Base-by-base conservation (phyloP, 257 asterid species). In the Nicotiana obtusifolia region DNA sequence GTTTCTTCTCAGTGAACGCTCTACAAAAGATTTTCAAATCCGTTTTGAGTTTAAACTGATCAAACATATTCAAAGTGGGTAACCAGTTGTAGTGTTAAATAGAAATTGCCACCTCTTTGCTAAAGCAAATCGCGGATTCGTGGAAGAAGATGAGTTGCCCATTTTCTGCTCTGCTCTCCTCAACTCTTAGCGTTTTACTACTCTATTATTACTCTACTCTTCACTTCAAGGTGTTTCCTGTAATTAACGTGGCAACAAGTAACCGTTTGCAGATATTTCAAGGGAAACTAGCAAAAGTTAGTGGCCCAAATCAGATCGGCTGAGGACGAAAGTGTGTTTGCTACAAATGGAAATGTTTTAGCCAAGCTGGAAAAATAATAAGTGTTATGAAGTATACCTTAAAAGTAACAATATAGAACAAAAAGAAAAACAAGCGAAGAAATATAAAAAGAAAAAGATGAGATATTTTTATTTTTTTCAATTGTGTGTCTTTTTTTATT, bases 131-230 rank as follows among this genome's bases (percentile, higher is more conserved):
- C 92, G 94, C 60, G 90, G 93, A 90, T 91, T 86, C 80, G 87
- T 53, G 65, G 95, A 85, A 68, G 92, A 88, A 6, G 95, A 91
- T 75, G 97, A 85, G 85, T 92, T 92, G 80, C 97, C 97, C 95
- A 92, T 92, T 84, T 69, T 60, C 78, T 41, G 78, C n/a, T 69
- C 57, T 37, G 44, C 11, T 41, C 47, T 41, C 47, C 47, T 41
- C 47, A 2, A 41, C 47, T 41, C 11, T 41, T 41, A 8, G 47
- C 47, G 47, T 41, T 41, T 41, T 41, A 41, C 47, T 41, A 41
- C 47, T 37, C 44, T 37, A 37, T 37, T 37, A 7, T 7, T 35
- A 35, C 44, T 41, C 47, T 41, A 8, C 47, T 41, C 47, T 41
- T 8, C 47, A 8, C 47, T 41, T 41, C 19, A 4, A 22, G 17